Percentiles rank a stretch among this genome's conserved stretches.
These are phyloP conservation scores for Pestalotiopsis sp. DNA, from an alignment of 2,329 filamentous ascomycete genomes.

Conservation along the genomic window DNA sequence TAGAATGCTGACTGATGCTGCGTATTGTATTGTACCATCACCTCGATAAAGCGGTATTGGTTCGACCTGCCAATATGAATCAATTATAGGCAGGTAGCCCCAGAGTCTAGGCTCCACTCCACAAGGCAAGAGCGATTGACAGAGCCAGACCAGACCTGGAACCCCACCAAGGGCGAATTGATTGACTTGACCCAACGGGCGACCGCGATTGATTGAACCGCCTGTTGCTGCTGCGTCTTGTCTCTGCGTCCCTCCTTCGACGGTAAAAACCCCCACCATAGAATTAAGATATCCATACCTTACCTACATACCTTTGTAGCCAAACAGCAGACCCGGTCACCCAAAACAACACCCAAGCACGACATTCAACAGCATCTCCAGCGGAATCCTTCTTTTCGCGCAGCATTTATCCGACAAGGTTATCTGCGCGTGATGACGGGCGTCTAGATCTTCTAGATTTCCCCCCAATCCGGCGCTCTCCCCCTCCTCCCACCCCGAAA, in stretches of 20 bases:
- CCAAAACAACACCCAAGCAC: neutral
- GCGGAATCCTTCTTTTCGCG: neutral
- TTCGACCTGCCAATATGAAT: too few relatives aligned
- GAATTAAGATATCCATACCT: neutral
- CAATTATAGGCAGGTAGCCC: too few relatives aligned
- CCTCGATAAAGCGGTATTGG: constrained; percentile 2
- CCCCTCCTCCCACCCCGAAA: neutral
- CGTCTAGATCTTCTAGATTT: neutral
- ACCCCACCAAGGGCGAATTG: neutral
- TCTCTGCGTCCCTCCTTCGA: constrained; percentile 4
- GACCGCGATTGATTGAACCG: neutral
- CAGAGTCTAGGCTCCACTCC: neutral
- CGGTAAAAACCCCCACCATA: constrained; percentile 9
- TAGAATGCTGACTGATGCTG: too few relatives aligned
- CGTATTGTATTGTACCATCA: neutral
- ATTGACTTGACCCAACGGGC: neutral
- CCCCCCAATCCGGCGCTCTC: neutral
- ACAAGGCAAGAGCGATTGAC: neutral
- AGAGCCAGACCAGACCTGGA: neutral
- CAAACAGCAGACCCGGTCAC: neutral
- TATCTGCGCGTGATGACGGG: constrained; percentile 13
- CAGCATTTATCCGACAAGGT: neutral
- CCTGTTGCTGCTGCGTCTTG: neutral
- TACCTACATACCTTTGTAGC: neutral
- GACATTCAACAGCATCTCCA: neutral